Base-by-base conservation (phyloP, 2,329 filamentous ascomycete species). In the Cucurbitaria berberidis region DNA sequence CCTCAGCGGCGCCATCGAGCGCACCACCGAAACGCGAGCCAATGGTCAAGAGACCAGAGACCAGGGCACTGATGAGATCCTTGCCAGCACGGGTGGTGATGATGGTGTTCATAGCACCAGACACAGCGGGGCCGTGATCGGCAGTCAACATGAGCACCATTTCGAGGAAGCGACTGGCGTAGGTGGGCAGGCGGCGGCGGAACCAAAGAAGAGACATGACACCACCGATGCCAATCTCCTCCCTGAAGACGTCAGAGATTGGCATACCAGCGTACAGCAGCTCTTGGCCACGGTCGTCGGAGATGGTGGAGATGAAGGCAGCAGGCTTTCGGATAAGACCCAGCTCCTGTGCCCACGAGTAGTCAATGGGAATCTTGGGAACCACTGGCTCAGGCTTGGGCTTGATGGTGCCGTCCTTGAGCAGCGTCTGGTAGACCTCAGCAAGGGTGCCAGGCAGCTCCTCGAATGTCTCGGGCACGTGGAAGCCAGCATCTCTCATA, bases 131-230 rank as follows among this genome's bases (percentile, higher is more conserved):
- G 80, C 95, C 95, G 87, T 99, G 95, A 76, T 99, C 95, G 70
- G 95, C 95, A 75, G 95, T 99, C 75, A 99, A 87, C 95, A 99
- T 99, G 78, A 99, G 93, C 65, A 99, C 95, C 95, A 99, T 99
- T 85, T 99, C 95, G 68, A 99, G 82, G 86, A 99, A 99, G 82
- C 96, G 96, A 85, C 91, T 96, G 74, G 95, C 95, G 77, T 97
- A 98, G 74, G 89, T 83, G 61, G 95, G 95, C 60, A 99, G 89
- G 75, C 95, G 90, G 80, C 95, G 93, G 74, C 95, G 93, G 92
- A 99, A 99, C 95, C 95, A 99, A 69, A 99, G 85, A 53, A 99
- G 87, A 57, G 95, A 97, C 95, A 99, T 99, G 82, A 99, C 95
- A 89, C 95, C 95, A 77, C 95, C 95, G 70, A 99, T 98, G 70